Conservation (phyloP, 768 basidiomycete species). For the Punctularia strigosozonata region DNA sequence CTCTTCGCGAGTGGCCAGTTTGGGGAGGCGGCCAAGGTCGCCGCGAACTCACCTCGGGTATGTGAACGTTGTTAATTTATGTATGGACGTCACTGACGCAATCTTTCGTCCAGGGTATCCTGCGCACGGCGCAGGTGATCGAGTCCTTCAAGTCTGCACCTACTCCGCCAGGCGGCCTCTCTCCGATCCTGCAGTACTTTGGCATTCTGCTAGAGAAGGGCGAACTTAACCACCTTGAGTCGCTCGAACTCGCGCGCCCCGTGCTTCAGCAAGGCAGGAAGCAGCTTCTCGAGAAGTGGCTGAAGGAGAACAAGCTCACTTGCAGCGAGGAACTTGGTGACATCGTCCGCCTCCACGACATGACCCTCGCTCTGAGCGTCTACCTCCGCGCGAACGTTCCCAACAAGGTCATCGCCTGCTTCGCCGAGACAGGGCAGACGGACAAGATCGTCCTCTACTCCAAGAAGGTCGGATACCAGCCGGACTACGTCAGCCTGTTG, state of each 20-base stretch:
- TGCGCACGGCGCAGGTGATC: conserved; percentile 90
- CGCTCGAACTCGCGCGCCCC: conserved; percentile 89
- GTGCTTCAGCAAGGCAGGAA: conserved; percentile 95
- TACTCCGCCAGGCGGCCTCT: conserved; percentile 79
- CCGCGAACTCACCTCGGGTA: conserved; percentile 91
- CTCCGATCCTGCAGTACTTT: conserved; percentile 96
- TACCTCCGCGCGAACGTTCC: conserved; percentile 97
- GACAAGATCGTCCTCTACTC: conserved; percentile 97
- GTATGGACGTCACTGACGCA: conserved; percentile 3
- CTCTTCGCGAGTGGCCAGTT: conserved; percentile 84
- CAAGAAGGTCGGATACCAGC: conserved; percentile 90
- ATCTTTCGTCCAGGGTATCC: conserved; percentile 54
- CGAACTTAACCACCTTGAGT: conserved; percentile 93
- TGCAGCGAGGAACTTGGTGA: conserved; percentile 99
- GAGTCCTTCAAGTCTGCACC: conserved; percentile 96
- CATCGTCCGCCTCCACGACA: conserved; percentile 87
- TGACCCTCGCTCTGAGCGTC: conserved; percentile 94
- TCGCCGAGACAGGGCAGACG: conserved; percentile 96
- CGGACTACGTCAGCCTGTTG: conserved; percentile 84
- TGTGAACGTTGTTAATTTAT: conserved; percentile 10
- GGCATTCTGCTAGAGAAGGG: conserved; percentile 98
- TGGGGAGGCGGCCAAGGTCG: conserved; percentile 92
- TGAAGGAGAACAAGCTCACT: conserved; percentile 99
- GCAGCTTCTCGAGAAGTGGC: conserved; percentile 95
- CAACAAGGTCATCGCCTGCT: conserved; percentile 98